Percentiles rank a stretch among this genome's conserved stretches.
Evolutionary conservation across 2,329 filamentous ascomycete genomes (phyloP).

Genomic region (Ascochyta pisi): DNA sequence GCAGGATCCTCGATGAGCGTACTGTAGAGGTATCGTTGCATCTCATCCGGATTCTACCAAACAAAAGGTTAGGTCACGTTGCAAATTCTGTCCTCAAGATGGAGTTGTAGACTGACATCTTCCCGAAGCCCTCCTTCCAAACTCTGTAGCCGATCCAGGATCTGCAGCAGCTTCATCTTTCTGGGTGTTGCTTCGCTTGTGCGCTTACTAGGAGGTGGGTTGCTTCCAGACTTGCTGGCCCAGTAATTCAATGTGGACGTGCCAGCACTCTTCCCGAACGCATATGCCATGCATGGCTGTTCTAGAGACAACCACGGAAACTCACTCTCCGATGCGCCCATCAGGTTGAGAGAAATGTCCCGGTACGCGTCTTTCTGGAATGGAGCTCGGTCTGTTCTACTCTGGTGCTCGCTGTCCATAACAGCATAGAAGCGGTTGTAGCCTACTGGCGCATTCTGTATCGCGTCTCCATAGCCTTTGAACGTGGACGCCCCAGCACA

Average conservation of each 20-base stretch:
- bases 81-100: conserved; percentile 7
- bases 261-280: conserved; percentile 69
- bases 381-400: conserved; percentile 47
- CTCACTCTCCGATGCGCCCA: conserved; percentile 42
- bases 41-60: conserved; percentile 48
- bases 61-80: conserved; percentile 42
- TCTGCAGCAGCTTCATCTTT: conserved; percentile 62
- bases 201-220: conserved; percentile 64
- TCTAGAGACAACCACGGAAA: conserved; percentile 75
- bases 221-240: conserved; percentile 64
- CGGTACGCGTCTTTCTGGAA: conserved; percentile 46
- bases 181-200: conserved; percentile 67
- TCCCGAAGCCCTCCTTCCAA: conserved; percentile 53
- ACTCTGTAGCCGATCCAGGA: conserved; percentile 52
- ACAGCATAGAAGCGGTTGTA: conserved; percentile 51
- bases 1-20: conserved; percentile 73
- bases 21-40: conserved; percentile 68
- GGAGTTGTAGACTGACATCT: conserved; percentile 47
- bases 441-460: conserved; percentile 46
- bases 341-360: conserved; percentile 49
- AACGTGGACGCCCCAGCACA: conserved; percentile 49
- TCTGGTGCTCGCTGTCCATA: conserved; percentile 48
- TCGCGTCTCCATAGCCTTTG: conserved; percentile 48
- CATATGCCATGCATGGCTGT: conserved; percentile 74
- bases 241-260: conserved; percentile 77